Evolutionary conservation across 768 basidiomycete genomes (phyloP).

Genomic region (Boletus reticulatus): DNA sequence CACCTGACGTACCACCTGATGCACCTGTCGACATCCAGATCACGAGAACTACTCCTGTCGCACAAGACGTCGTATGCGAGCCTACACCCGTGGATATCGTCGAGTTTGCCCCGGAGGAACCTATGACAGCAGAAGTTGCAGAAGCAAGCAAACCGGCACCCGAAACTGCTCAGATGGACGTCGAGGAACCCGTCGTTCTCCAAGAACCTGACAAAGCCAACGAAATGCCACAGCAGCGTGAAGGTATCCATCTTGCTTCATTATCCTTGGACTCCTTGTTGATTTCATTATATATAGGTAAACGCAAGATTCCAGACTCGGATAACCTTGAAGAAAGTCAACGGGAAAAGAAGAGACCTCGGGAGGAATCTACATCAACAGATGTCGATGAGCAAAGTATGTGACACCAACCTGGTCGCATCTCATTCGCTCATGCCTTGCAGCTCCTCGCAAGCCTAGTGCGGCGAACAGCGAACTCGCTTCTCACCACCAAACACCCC

Average conservation of each 20-base stretch:
- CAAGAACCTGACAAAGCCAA: slow-evolving; percentile 9
- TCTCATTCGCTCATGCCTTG: slow-evolving; percentile 1
- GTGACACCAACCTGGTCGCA: not conserved
- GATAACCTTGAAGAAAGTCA: slow-evolving; percentile 22
- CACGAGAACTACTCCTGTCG: not conserved
- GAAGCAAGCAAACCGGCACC: not conserved
- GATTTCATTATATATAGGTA: slow-evolving; percentile 13
- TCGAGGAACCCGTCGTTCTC: slow-evolving; percentile 9
- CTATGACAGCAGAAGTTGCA: not conserved
- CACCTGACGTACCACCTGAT: not conserved
- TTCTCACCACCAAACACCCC: slow-evolving; percentile 15
- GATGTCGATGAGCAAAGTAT: slow-evolving; percentile 47
- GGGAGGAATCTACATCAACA: slow-evolving; percentile 20
- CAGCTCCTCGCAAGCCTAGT: slow-evolving; percentile 22
- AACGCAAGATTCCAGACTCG: slow-evolving; percentile 26
- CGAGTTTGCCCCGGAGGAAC: slow-evolving; percentile 11
- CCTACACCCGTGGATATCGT: slow-evolving; percentile 2
- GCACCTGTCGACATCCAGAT: slow-evolving; percentile 6
- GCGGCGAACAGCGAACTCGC: slow-evolving; percentile 16
- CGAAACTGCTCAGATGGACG: slow-evolving; percentile 9
- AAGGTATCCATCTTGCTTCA: slow-evolving; percentile 12
- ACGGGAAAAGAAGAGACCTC: slow-evolving; percentile 29
- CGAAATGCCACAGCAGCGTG: slow-evolving; percentile 15
- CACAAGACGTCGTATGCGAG: slow-evolving; percentile 8
- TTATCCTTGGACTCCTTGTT: not conserved